Evolutionary conservation across 805 yeast genomes (phyloP).

Genomic region (Schwanniomyces occidentalis): DNA sequence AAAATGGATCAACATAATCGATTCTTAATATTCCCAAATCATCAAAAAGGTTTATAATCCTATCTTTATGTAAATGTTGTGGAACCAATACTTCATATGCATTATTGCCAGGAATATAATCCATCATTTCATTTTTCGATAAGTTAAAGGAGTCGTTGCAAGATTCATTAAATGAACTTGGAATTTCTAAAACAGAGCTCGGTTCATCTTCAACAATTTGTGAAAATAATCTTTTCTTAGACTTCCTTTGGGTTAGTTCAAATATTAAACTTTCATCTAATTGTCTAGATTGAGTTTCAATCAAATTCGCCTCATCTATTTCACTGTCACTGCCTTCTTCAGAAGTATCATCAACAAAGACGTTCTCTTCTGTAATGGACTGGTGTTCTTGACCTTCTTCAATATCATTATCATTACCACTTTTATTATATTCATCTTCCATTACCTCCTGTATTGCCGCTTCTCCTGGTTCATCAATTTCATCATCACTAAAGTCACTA

Average conservation of each 20-base stretch:
- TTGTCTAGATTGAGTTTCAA: too few relatives aligned
- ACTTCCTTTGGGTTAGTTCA: conserved; percentile 19
- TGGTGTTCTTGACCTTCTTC: background rate
- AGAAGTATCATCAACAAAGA: background rate
- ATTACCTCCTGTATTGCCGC: background rate
- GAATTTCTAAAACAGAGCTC: conserved; percentile 9
- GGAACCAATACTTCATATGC: conserved; percentile 25
- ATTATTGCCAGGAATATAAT: conserved; percentile 2
- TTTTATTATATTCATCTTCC: background rate
- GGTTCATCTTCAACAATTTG: too few relatives aligned
- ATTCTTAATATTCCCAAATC: conserved; percentile 48
- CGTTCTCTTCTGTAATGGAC: background rate
- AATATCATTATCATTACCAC: background rate
- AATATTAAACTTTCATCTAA: conserved; percentile 19
- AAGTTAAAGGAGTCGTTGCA: background rate
- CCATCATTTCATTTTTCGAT: background rate
- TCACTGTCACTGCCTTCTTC: background rate
- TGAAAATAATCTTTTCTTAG: conserved; percentile 2
- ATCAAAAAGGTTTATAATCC: conserved; percentile 34
- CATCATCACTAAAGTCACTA: conserved; percentile 2
- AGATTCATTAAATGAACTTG: conserved; percentile 13
- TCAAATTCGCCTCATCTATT: too few relatives aligned
- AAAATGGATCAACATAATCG: conserved; percentile 65
- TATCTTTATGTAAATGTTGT: conserved; percentile 12
- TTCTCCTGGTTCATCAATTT: background rate